phyloP scores from a whole-genome alignment of 495 filamentous ascomycete species.

The Podospora pseudopauciseta region DNA sequence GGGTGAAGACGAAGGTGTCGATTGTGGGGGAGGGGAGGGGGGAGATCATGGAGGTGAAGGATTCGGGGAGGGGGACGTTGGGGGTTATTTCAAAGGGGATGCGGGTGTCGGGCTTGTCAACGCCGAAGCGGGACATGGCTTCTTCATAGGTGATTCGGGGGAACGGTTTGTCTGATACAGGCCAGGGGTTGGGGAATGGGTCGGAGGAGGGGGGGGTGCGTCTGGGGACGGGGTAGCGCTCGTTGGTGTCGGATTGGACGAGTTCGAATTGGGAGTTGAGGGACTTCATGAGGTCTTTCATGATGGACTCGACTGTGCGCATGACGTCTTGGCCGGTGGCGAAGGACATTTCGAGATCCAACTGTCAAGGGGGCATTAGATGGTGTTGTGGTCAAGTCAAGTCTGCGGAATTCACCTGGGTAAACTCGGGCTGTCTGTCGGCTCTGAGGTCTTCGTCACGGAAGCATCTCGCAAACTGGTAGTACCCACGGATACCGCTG shows the following conservation, averaged over 20 bases:
- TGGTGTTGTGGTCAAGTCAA: neutral
- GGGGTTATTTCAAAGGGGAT: constrained; percentile 56
- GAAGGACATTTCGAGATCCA: constrained; percentile 92
- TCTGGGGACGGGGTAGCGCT: constrained; percentile 29
- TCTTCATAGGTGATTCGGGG: constrained; percentile 62
- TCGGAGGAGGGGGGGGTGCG: constrained; percentile 13
- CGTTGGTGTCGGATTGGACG: constrained; percentile 12
- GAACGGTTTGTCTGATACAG: constrained; percentile 18
- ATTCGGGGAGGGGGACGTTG: constrained; percentile 57
- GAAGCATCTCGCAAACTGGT: constrained; percentile 91
- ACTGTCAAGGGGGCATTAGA: constrained; percentile 42
- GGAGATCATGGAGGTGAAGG: constrained; percentile 70
- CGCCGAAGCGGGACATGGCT: constrained; percentile 77
- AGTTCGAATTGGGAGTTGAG: constrained; percentile 39
- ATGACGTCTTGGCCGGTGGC: constrained; percentile 72
- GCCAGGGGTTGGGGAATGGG: constrained; percentile 11
- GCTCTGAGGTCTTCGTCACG: constrained; percentile 92
- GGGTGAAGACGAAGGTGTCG: constrained; percentile 64
- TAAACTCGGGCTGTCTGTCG: constrained; percentile 95
- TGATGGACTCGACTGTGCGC: constrained; percentile 59
- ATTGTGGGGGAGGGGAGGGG: constrained; percentile 58
- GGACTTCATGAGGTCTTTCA: constrained; percentile 54
- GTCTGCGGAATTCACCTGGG: constrained; percentile 58
- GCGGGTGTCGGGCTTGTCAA: constrained; percentile 88
- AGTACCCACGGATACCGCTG: constrained; percentile 76